Conservation (phyloP, 106 monocot species). For the Dactylorhiza incarnata region DNA sequence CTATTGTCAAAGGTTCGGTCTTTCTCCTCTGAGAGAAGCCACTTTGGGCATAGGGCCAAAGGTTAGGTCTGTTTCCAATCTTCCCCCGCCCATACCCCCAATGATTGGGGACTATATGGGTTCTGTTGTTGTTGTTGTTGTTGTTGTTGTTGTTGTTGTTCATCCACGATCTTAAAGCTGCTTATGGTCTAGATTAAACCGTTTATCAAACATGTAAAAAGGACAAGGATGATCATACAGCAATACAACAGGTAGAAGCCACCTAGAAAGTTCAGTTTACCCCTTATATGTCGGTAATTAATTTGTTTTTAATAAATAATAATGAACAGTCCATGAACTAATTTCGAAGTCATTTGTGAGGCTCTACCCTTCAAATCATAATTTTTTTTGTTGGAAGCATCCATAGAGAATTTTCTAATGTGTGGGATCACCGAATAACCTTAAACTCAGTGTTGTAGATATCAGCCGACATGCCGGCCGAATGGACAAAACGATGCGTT, state of each 20-base stretch:
- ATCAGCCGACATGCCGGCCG: too few species aligned
- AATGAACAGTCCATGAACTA: neutral
- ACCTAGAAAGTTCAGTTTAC: neutral
- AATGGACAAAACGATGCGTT: too few species aligned
- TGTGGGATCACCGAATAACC: too few species aligned
- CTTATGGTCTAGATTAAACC: neutral
- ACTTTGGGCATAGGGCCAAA: too few species aligned
- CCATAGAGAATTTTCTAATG: neutral
- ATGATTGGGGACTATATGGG: too few species aligned
- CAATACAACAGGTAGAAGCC: neutral
- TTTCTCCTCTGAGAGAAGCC: too few species aligned
- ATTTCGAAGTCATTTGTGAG: neutral
- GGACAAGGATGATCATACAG: neutral
- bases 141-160: too few species aligned
- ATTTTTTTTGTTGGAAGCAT: neutral
- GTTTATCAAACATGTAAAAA: neutral
- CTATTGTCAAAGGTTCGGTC: too few species aligned
- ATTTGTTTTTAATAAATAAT: neutral
- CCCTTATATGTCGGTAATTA: neutral
- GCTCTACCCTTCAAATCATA: neutral
- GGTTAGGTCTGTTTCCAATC: too few species aligned
- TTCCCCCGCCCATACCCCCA: too few species aligned
- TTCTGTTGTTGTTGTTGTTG: too few species aligned
- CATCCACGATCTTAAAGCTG: neutral
- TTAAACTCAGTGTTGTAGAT: too few species aligned